A percentile compares a stretch with the other conserved stretches of the same genome.
These are phyloP conservation scores for Thelonectria discophora DNA, from an alignment of 2,329 filamentous ascomycete species.

Conservation along the genomic window DNA sequence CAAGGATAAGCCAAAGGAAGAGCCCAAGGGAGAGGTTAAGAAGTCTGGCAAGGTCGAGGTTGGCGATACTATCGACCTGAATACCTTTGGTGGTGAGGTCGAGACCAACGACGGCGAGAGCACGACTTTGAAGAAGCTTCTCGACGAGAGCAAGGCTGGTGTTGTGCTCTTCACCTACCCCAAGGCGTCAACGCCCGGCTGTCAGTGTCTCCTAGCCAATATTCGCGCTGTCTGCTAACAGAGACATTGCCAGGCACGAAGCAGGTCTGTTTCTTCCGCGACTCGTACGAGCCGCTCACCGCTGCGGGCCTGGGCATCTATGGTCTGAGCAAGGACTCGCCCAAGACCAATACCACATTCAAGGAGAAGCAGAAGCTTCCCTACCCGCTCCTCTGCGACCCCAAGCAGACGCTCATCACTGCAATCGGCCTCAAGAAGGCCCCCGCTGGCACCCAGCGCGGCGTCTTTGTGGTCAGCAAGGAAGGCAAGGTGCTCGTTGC, in stretches of 20 bases:
- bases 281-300: constrained; percentile 80
- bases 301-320: constrained; percentile 85
- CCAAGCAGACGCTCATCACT: constrained; percentile 74
- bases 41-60: constrained; percentile 55
- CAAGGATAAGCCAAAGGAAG: constrained; percentile 26
- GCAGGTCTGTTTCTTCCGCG: constrained; percentile 93
- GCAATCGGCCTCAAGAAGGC: constrained; percentile 92
- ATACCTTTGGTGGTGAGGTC: constrained; percentile 74
- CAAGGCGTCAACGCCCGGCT: constrained; percentile 91
- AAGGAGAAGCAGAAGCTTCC: constrained; percentile 89
- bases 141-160: constrained; percentile 83
- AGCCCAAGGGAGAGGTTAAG: constrained; percentile 45
- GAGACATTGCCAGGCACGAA: constrained; percentile 75
- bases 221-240: constrained; percentile 14
- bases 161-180: constrained; percentile 96
- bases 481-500: constrained; percentile 79
- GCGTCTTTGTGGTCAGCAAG: constrained; percentile 89
- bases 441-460: constrained; percentile 81
- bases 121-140: constrained; percentile 80
- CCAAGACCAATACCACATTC: constrained; percentile 93
- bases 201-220: constrained; percentile 63
- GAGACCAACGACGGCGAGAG: constrained; percentile 85
- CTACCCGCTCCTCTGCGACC: constrained; percentile 89
- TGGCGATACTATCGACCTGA: constrained; percentile 65
- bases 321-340: constrained; percentile 86